Conservation (phyloP, 192 early-diverging fungal species). For the Podila epicladia region DNA sequence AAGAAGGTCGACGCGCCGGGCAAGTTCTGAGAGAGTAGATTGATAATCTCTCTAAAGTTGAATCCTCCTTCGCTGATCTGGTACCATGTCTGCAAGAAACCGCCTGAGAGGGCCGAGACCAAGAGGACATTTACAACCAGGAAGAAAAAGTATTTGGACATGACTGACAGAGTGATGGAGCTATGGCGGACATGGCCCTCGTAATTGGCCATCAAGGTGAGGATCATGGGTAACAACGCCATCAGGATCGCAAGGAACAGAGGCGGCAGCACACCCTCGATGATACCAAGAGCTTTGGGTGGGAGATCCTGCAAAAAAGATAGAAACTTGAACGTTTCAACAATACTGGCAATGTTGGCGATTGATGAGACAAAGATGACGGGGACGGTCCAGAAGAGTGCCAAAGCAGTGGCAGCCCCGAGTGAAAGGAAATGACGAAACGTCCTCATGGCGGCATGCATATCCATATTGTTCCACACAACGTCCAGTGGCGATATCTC, state of each 20-base stretch:
- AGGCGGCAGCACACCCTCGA: slow-evolving; percentile 82
- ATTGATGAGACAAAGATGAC: slow-evolving; percentile 59
- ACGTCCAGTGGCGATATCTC: slow-evolving; percentile 79
- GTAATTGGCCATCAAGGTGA: slow-evolving; percentile 60
- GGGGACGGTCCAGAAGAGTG: slow-evolving; percentile 78
- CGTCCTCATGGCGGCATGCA: slow-evolving; percentile 60
- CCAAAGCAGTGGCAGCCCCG: slow-evolving; percentile 61
- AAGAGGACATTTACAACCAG: slow-evolving; percentile 84
- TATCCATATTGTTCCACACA: slow-evolving; percentile 83
- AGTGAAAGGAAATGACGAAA: slow-evolving; percentile 66
- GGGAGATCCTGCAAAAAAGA: slow-evolving; percentile 35
- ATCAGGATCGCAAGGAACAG: slow-evolving; percentile 75
- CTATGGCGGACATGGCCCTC: slow-evolving; percentile 56
- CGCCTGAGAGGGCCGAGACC: slow-evolving; percentile 78
- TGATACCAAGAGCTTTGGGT: slow-evolving; percentile 44
- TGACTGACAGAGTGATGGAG: slow-evolving; percentile 67
- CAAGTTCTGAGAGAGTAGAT: slow-evolving; percentile 65
- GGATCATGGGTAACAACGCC: slow-evolving; percentile 68
- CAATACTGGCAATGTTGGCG: slow-evolving; percentile 57
- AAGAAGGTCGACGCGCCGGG: slow-evolving; percentile 85
- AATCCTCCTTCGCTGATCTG: slow-evolving; percentile 30
- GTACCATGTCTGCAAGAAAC: slow-evolving; percentile 55
- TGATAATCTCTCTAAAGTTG: slow-evolving; percentile 57
- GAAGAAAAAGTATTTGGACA: slow-evolving; percentile 83
- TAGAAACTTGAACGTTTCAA: slow-evolving; percentile 53